Evolutionary conservation across 1,139 yeast genomes (phyloP).

Genomic region (Suhomyces yuchorum): DNA sequence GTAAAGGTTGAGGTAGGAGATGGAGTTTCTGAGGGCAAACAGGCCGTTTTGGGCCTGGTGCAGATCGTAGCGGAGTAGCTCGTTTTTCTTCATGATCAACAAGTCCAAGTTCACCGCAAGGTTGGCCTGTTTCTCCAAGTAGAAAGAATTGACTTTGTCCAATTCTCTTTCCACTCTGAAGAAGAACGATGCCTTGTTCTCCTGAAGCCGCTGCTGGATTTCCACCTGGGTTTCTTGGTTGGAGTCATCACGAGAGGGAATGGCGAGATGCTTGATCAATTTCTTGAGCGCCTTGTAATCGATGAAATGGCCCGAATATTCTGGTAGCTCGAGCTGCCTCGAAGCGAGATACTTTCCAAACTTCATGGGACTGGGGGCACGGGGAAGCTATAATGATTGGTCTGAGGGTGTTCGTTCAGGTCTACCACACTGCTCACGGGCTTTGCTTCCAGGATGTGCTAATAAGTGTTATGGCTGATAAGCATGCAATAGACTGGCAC

Average conservation of each 20-base stretch:
- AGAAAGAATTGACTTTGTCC: conserved; percentile 89
- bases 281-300: conserved; percentile 91
- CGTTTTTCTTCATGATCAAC: conserved; percentile 69
- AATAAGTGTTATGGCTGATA: neutral
- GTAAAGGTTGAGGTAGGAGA: conserved; percentile 56
- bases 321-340: conserved; percentile 91
- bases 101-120: conserved; percentile 76
- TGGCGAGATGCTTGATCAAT: conserved; percentile 68
- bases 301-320: conserved; percentile 89
- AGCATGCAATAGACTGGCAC: neutral
- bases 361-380: conserved; percentile 53
- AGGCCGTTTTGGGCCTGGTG: conserved; percentile 23
- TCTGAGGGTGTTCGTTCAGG: neutral
- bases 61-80: conserved; percentile 35
- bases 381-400: too few relatives aligned
- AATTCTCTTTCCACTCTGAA: conserved; percentile 90
- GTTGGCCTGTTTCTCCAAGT: conserved; percentile 88
- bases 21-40: conserved; percentile 42
- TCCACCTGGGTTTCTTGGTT: conserved; percentile 30
- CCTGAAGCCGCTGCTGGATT: conserved; percentile 69
- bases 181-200: conserved; percentile 90
- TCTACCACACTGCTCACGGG: neutral
- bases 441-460: neutral
- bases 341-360: conserved; percentile 95
- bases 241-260: conserved; percentile 30